phyloP scores from a whole-genome alignment of 306 rosid genomes.

The Rosa persica region DNA sequence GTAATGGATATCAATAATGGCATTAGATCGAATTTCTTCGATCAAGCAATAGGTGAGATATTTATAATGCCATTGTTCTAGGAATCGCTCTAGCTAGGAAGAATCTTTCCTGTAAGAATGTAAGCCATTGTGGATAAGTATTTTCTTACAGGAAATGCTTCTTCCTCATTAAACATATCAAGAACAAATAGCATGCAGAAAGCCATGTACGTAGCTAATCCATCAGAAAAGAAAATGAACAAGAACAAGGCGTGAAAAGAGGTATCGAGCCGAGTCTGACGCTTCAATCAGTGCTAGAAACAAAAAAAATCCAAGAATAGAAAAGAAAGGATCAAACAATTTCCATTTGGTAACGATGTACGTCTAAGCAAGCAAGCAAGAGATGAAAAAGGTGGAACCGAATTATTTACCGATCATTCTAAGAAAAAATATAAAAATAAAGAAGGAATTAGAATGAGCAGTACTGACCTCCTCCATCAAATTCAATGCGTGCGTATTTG shows the following conservation, averaged over 20 bases:
- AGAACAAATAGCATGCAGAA: neutral
- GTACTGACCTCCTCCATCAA: neutral
- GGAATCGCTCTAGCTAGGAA: neutral
- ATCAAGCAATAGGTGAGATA: neutral
- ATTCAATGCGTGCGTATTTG: neutral
- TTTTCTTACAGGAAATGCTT: no score
- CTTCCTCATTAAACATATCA: neutral
- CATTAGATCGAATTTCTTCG: neutral
- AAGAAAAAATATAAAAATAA: no score
- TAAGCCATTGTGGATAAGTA: no score
- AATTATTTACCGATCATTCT: neutral
- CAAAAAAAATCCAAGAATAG: no score
- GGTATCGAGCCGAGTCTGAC: no score
- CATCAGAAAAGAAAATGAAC: neutral
- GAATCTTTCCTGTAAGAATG: no score
- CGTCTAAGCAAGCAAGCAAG: no score
- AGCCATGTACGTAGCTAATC: neutral
- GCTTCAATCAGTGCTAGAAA: no score
- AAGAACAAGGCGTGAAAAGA: neutral
- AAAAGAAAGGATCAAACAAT: no score
- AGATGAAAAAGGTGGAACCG: no score
- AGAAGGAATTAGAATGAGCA: neutral
- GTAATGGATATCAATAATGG: neutral
- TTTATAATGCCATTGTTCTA: no score
- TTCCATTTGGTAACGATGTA: no score